phyloP scores from a whole-genome alignment of 192 early-diverging fungal genomes.

The Phlyctochytrium bullatum region DNA sequence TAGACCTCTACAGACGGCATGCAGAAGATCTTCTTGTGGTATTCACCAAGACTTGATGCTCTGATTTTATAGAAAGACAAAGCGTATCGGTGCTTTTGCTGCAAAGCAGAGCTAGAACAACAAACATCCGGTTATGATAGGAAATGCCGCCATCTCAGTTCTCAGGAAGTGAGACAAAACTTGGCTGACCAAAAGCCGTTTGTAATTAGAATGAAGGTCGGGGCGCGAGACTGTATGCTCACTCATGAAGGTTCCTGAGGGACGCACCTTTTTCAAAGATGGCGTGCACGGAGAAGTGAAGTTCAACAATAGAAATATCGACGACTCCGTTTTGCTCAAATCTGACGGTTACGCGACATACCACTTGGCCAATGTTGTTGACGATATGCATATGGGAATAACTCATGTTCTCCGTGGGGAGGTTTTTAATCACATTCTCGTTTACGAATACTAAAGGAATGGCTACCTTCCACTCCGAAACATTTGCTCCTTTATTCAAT shows the following conservation, averaged over 20 bases:
- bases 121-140: slow-evolving; percentile 74
- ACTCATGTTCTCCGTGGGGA: slow-evolving; percentile 92
- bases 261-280: slow-evolving; percentile 62
- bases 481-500: slow-evolving; percentile 81
- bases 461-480: slow-evolving; percentile 92
- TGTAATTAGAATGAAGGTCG: slow-evolving; percentile 70
- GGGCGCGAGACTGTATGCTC: too few species aligned
- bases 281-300: slow-evolving; percentile 71
- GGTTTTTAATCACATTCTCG: slow-evolving; percentile 19
- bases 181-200: slow-evolving; percentile 53
- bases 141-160: slow-evolving; percentile 68
- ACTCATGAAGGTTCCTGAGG: slow-evolving; percentile 46
- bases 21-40: slow-evolving; percentile 53
- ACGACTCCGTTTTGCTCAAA: slow-evolving; percentile 88
- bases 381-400: slow-evolving; percentile 88
- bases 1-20: slow-evolving; percentile 65
- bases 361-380: slow-evolving; percentile 92
- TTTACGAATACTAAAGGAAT: slow-evolving; percentile 59
- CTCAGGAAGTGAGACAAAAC: slow-evolving; percentile 63
- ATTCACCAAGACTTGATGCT: background rate
- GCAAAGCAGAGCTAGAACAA: slow-evolving; percentile 60
- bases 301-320: slow-evolving; percentile 69
- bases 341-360: slow-evolving; percentile 92
- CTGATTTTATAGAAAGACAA: slow-evolving; percentile 45
- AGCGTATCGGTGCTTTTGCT: slow-evolving; percentile 92